A percentile compares a stretch with the other conserved stretches of the same genome.
These are phyloP conservation scores for Hymenoscyphus scutula DNA, from an alignment of 2,329 filamentous ascomycete species.

Conservation along the genomic window DNA sequence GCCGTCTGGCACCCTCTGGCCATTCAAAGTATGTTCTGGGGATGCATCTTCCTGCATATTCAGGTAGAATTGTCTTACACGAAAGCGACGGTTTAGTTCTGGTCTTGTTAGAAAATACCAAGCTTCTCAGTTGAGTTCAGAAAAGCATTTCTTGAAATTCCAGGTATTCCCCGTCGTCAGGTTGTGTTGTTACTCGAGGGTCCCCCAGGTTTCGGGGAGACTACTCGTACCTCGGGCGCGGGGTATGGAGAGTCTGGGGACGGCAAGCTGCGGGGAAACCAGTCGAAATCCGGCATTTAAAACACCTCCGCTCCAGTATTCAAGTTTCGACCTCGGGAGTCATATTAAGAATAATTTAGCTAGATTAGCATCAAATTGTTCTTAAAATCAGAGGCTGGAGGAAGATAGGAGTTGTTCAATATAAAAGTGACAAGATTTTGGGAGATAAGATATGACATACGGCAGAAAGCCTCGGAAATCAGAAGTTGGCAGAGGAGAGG, in stretches of 20 bases:
- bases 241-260: neutral
- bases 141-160: neutral
- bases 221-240: neutral
- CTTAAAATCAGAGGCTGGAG: too few relatives aligned
- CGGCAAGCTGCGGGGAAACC: constrained; percentile 1
- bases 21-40: neutral
- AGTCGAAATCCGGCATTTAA: constrained; percentile 3
- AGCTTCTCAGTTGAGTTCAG: neutral
- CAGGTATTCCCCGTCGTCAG: neutral
- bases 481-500: too few relatives aligned
- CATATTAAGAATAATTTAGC: neutral
- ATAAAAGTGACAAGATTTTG: too few relatives aligned
- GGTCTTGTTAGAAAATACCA: neutral
- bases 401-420: neutral
- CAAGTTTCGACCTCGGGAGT: neutral
- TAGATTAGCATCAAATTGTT: too few relatives aligned
- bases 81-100: neutral
- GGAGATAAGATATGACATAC: too few relatives aligned
- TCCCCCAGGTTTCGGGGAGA: neutral
- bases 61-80: neutral
- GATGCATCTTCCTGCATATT: neutral
- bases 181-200: neutral
- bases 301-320: neutral
- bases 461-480: too few relatives aligned
- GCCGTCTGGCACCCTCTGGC: too few relatives aligned